Evolutionary conservation across 2,329 filamentous ascomycete species (phyloP).

Genomic region (Hortaea werneckii): DNA sequence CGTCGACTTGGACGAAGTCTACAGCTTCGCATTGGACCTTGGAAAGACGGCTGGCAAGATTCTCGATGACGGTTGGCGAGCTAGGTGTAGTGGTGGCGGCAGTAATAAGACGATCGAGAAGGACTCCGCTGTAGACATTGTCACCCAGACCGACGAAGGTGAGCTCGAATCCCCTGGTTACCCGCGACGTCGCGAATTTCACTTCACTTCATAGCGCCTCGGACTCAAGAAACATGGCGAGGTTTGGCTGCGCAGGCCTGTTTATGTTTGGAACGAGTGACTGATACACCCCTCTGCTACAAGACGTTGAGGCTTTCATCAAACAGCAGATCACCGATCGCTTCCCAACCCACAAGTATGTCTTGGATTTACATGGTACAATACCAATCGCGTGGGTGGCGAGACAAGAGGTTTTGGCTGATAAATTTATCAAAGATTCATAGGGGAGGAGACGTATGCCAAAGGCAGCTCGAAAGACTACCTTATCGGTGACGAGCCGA

Average conservation of each 20-base stretch:
- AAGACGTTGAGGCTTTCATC: slow-evolving; percentile 65
- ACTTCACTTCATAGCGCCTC: too few relatives aligned
- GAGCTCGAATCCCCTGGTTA: slow-evolving; percentile 9
- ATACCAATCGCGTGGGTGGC: not conserved
- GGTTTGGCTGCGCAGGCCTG: too few relatives aligned
- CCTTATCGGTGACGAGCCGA: slow-evolving; percentile 53
- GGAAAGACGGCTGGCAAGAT: slow-evolving; percentile 60
- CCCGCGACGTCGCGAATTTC: too few relatives aligned
- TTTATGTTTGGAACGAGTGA: too few relatives aligned
- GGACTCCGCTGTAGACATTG: slow-evolving; percentile 65
- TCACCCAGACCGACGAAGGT: slow-evolving; percentile 68
- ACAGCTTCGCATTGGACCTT: slow-evolving; percentile 59
- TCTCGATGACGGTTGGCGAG: slow-evolving; percentile 53
- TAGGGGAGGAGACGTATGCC: slow-evolving; percentile 69
- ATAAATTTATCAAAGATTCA: slow-evolving; percentile 45
- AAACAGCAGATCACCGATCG: slow-evolving; percentile 46
- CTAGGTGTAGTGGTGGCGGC: slow-evolving; percentile 38
- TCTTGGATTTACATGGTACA: slow-evolving; percentile 5
- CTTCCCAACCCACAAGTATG: slow-evolving; percentile 59
- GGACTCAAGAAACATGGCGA: too few relatives aligned
- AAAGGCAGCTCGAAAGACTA: slow-evolving; percentile 58
- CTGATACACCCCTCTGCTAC: too few relatives aligned
- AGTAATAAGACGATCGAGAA: slow-evolving; percentile 50
- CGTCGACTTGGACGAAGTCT: slow-evolving; percentile 52
- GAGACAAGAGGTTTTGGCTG: not conserved